Conservation (phyloP, 1,139 yeast genomes). For the Zygosaccharomyces pseudobailii region DNA sequence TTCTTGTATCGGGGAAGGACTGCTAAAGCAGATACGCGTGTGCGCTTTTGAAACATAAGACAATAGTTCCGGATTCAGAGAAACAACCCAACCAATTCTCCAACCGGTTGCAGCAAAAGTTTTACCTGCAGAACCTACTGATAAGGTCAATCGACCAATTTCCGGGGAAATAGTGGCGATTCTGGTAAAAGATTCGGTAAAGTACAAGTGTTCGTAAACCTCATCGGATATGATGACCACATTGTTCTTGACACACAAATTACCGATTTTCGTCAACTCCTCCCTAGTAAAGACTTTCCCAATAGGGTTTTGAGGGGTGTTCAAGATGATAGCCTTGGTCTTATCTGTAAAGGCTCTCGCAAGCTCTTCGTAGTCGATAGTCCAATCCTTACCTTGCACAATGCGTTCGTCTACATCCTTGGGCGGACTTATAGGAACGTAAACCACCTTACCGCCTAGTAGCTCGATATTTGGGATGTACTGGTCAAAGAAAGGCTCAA, state of each 20-base stretch:
- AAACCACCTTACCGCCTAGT: conserved; percentile 86
- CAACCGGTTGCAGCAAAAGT: conserved; percentile 98
- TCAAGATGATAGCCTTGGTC: conserved; percentile 81
- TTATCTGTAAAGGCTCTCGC: conserved; percentile 62
- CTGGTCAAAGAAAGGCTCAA: conserved; percentile 96
- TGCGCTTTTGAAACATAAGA: conserved; percentile 85
- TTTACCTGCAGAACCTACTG: conserved; percentile 97
- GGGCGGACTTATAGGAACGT: conserved; percentile 86
- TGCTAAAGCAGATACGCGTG: conserved; percentile 83
- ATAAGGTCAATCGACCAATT: conserved; percentile 68
- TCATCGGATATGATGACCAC: conserved; percentile 83
- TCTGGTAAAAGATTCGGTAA: conserved; percentile 62
- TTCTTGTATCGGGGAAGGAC: conserved; percentile 92
- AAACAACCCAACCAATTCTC: conserved; percentile 96
- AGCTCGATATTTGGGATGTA: conserved; percentile 89
- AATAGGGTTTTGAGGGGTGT: conserved; percentile 94
- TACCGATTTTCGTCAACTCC: conserved; percentile 71
- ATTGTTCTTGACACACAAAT: conserved; percentile 77
- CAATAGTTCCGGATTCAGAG: conserved; percentile 66
- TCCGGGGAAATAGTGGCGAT: conserved; percentile 81
- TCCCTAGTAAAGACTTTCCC: conserved; percentile 80
- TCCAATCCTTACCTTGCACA: conserved; percentile 84
- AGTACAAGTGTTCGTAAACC: conserved; percentile 87
- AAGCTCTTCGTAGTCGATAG: conserved; percentile 70
- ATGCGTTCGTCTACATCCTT: conserved; percentile 55